Conservation (phyloP, 1,284 basidiomycete genomes). For the Bondarzewia mesenterica region DNA sequence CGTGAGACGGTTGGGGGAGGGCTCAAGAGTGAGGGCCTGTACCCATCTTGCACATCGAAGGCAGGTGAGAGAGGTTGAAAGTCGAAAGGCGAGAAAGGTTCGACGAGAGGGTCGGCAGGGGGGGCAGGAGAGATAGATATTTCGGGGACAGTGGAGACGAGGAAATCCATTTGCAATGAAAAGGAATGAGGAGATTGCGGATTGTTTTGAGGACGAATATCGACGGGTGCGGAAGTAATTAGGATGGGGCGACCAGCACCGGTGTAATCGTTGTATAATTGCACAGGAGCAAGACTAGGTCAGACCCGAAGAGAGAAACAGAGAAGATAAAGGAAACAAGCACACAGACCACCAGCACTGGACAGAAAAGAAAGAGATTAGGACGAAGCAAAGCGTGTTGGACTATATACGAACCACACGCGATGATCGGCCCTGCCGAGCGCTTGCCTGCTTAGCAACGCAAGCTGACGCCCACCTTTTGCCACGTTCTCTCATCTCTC, state of each 20-base stretch:
- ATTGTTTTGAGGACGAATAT: slow-evolving; percentile 10
- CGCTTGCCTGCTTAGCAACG: neutral
- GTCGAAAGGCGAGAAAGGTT: slow-evolving; percentile 56
- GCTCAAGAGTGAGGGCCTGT: slow-evolving; percentile 47
- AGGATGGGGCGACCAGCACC: slow-evolving; percentile 39
- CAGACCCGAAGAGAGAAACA: slow-evolving; percentile 13
- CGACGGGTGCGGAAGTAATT: slow-evolving; percentile 8
- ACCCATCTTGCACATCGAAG: slow-evolving; percentile 31
- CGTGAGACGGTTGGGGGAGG: slow-evolving; percentile 40
- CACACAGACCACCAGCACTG: neutral
- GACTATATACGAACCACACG: slow-evolving; percentile 14
- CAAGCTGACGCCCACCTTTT: too few relatives aligned
- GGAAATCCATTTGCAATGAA: slow-evolving; percentile 32
- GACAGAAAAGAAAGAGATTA: slow-evolving; percentile 17
- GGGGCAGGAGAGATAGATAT: slow-evolving; percentile 64
- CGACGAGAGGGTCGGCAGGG: slow-evolving; percentile 35
- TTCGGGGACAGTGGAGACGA: slow-evolving; percentile 42
- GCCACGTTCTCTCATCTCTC: neutral
- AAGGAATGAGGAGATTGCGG: slow-evolving; percentile 3
- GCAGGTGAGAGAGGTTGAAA: slow-evolving; percentile 15
- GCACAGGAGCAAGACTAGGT: slow-evolving; percentile 11
- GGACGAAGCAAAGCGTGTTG: slow-evolving; percentile 10
- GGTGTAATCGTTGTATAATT: slow-evolving; percentile 13
- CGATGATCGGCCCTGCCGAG: slow-evolving; percentile 1
- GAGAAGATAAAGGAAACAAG: slow-evolving; percentile 8